Evolutionary conservation across 208 protist genomes (phyloP).

Genomic region (Novymonas esmeraldas): DNA sequence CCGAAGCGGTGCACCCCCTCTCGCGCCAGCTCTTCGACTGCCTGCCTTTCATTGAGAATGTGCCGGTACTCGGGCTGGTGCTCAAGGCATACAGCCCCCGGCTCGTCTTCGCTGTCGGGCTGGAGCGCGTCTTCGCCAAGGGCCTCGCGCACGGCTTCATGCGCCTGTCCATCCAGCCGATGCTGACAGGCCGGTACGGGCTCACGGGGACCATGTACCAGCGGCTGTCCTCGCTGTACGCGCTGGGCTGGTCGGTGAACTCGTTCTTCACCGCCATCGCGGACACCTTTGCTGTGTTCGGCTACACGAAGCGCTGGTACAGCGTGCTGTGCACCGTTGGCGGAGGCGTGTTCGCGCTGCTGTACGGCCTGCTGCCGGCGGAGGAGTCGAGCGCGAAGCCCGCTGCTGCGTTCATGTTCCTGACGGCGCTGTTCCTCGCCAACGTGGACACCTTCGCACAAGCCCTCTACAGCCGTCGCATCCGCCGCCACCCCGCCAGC

Average conservation of each 20-base stretch:
- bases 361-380: conserved; percentile 51
- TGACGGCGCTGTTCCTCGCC: conserved; percentile 52
- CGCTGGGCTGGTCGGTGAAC: conserved; percentile 70
- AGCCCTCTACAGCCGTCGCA: conserved; percentile 69
- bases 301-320: conserved; percentile 85
- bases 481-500: conserved; percentile 40
- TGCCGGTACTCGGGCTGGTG: conserved; percentile 37
- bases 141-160: conserved; percentile 65
- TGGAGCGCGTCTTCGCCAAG: conserved; percentile 56
- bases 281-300: conserved; percentile 65
- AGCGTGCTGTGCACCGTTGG: conserved; percentile 51
- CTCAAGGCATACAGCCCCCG: conserved; percentile 45
- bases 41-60: conserved; percentile 25
- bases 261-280: conserved; percentile 61
- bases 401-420: conserved; percentile 51
- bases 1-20: no score
- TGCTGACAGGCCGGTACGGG: conserved; percentile 55
- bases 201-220: conserved; percentile 46
- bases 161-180: conserved; percentile 40
- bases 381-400: conserved; percentile 37
- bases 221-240: conserved; percentile 50
- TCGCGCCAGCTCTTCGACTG: neutral
- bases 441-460: conserved; percentile 72
- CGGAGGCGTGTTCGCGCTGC: conserved; percentile 49
- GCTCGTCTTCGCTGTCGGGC: conserved; percentile 44